Base-by-base conservation (phyloP, 139 green algal genomes). In the Dunaliella primolecta region DNA sequence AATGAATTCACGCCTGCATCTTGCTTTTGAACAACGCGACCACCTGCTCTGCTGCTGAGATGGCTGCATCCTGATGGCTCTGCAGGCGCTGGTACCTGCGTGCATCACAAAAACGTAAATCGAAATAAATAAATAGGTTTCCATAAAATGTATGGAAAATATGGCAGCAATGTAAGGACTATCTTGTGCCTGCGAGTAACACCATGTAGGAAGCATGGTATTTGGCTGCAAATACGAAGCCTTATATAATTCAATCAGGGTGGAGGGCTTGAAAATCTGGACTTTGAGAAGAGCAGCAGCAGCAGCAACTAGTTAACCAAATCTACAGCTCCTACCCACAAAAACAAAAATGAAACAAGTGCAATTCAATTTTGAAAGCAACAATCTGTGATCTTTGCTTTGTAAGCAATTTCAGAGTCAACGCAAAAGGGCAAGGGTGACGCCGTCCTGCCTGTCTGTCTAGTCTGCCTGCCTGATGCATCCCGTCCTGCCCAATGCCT, bases 51-150 rank as follows among this genome's bases (percentile, higher is more conserved):
- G 83, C 75, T 46, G 36, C 15, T 11, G 75, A 56, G 25, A 86
- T 78, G 32, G 55, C 75, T 1, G 38, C 31, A 2, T 82, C 75
- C 38, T 86, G 83, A 33, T 86, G 83, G 30, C 37, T 2, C 83
- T 89, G 86, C 82, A 89, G 78, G 37, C 74, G 77, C 82, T 86
- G 55, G 78, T 82, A 82, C 46, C 46, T 64, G 46, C 15, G 46
- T 36, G 71, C 2, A 2, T 35, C n/a, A n/a, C n/a, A n/a, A n/a
- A n/a, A n/a, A n/a, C n/a, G n/a, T n/a, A n/a, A n/a, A n/a, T n/a
- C n/a, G n/a, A n/a, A n/a, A n/a, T n/a, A n/a, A n/a, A n/a, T n/a
- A n/a, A n/a, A n/a, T n/a, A n/a, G n/a, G n/a, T n/a, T n/a, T n/a
- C n/a, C n/a, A n/a, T n/a, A n/a, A n/a, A n/a, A n/a, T 32, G 71